Evolutionary conservation across 306 rosid genomes (phyloP), one percentile per base, ranked within the genome.

Genomic region (Ormosia emarginata): DNA sequence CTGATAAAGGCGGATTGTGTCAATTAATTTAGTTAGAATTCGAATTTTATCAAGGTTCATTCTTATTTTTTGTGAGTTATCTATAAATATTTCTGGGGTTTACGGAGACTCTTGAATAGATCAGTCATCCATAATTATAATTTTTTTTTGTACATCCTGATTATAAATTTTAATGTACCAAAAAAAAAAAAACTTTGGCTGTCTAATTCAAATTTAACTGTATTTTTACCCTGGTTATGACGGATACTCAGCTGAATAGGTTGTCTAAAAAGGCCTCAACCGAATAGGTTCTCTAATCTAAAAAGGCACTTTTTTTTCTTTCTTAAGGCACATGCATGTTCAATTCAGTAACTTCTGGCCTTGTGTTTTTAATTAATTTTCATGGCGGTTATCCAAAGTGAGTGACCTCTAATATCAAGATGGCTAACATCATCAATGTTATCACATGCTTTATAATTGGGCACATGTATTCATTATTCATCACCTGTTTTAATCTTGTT

Each of bases 381-480:
- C 14, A 62, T 62, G 24, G 46, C 43, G 33, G 34, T 57, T 39
- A n/a, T 62, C 11, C 36, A 15, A 29, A 41, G 9, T 50, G 36
- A 32, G 75, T 66, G 67, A 40, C 52, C 55, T 68, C 55, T 41
- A 37, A 55, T 12, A 29, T 63, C 40, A 30, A 18, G 43, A 57
- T 34, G 46, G 53, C 78, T 24, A 62, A 39, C 75, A 83, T 83
- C 75, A 43, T 53, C 59, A 24, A 32, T 10, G 79, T 71, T 55
- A 63, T 83, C 75, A 71, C 68, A n/a, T 59, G 33, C 41, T 41
- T 62, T n/a, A 62, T 24, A 30, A 11, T 39, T 47, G 6, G 5
- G 47, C 41, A 50, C 80, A 65, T 50, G 58, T 58, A 41, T 34
- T 70, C 30, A 4, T 53, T 58, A 41, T 34, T 70, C 30, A 4